Evolutionary conservation across 1,139 yeast genomes (phyloP).

Genomic region (Kodamaea derodonti): DNA sequence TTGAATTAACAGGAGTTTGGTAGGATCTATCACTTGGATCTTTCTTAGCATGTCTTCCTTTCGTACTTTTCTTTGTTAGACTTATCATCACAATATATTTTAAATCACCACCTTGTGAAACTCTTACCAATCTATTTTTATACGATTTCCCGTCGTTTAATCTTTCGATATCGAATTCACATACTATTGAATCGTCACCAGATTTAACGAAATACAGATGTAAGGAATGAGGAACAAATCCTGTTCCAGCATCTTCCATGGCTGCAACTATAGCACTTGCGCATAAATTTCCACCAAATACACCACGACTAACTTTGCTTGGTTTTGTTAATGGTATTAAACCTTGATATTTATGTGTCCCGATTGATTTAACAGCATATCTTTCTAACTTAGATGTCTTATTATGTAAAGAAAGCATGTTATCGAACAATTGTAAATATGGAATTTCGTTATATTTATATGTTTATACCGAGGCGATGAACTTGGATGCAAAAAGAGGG

Average conservation of each 20-base stretch:
- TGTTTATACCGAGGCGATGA: not conserved
- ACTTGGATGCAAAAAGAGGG: not conserved
- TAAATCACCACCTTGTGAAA: conserved; percentile 25
- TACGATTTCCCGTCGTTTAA: conserved; percentile 30
- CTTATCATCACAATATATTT: conserved; percentile 34
- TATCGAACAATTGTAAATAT: no score
- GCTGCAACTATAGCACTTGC: conserved; percentile 42
- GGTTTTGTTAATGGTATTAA: conserved; percentile 33
- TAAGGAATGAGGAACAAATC: conserved; percentile 40
- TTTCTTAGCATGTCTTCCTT: conserved; percentile 15
- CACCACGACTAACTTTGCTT: conserved; percentile 31
- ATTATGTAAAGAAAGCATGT: conserved; percentile 4
- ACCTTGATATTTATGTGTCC: conserved; percentile 22
- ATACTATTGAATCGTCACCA: conserved; percentile 28
- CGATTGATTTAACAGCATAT: conserved; percentile 11
- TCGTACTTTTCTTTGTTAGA: conserved; percentile 21
- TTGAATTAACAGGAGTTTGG: conserved; percentile 26
- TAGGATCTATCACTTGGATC: conserved; percentile 18
- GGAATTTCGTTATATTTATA: not conserved
- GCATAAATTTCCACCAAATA: conserved; percentile 40
- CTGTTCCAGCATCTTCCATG: conserved; percentile 26
- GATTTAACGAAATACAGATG: conserved; percentile 42
- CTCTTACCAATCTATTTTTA: conserved; percentile 30
- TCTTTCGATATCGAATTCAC: conserved; percentile 30
- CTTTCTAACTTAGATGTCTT: conserved; percentile 7